Evolutionary conservation across 768 basidiomycete species (phyloP).

Genomic region (Lactarius evosmus): DNA sequence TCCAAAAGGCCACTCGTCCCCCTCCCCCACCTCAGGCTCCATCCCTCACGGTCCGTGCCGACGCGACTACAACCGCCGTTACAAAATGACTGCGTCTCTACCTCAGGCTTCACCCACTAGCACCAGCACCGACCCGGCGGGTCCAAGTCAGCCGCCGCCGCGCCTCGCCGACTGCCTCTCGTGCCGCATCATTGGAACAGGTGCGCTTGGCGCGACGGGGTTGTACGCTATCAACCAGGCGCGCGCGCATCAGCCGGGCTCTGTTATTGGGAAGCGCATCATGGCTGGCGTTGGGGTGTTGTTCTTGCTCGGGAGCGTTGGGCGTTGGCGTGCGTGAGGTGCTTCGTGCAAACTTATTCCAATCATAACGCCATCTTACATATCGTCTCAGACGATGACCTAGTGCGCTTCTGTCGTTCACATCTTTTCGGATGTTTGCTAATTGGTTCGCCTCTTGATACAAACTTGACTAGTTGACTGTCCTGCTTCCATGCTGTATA

Average conservation of each 20-base stretch:
- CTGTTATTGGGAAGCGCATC: slow-evolving; percentile 55
- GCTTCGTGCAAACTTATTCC: neutral
- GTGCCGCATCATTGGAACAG: slow-evolving; percentile 66
- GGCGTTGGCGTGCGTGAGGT: slow-evolving; percentile 22
- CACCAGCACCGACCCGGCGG: neutral
- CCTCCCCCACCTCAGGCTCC: too few relatives aligned
- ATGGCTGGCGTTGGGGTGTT: slow-evolving; percentile 58
- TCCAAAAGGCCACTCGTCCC: neutral
- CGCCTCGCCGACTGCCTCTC: slow-evolving; percentile 52
- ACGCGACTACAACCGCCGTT: neutral
- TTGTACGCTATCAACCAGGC: slow-evolving; percentile 66
- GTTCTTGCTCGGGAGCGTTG: slow-evolving; percentile 24
- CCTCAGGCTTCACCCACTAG: neutral
- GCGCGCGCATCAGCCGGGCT: slow-evolving; percentile 60
- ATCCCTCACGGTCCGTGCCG: neutral
- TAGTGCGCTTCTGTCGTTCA: neutral
- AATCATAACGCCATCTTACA: neutral
- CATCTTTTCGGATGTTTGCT: neutral
- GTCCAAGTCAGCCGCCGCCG: neutral
- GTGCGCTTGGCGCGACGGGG: slow-evolving; percentile 58
- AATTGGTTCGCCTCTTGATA: neutral
- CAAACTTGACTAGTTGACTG: neutral
- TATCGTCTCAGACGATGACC: neutral
- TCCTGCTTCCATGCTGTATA: neutral
- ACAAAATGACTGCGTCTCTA: neutral